Conservation (phyloP, 768 basidiomycete species). For the Pleurotus eryngii region DNA sequence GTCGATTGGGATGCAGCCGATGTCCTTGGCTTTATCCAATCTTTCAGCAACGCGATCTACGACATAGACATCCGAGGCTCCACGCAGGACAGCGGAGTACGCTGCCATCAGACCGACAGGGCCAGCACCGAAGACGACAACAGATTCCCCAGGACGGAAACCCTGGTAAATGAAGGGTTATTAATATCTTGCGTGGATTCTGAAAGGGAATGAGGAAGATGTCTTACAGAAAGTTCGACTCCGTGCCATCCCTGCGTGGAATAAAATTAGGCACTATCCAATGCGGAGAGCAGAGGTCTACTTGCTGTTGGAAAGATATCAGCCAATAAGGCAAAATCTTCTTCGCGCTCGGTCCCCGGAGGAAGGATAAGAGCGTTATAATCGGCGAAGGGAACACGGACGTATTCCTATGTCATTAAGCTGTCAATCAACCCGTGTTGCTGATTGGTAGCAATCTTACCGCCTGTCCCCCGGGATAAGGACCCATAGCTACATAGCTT, state of each 20-base stretch:
- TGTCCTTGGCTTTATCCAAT: conserved; percentile 47
- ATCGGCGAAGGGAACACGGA: conserved; percentile 55
- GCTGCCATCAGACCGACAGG: conserved; percentile 58
- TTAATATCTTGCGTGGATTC: background rate
- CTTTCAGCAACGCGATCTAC: conserved; percentile 56
- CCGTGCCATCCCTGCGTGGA: conserved; percentile 46
- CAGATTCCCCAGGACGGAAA: conserved; percentile 48
- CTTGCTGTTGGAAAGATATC: conserved; percentile 55
- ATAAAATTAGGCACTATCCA: background rate
- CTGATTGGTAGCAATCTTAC: conserved; percentile 21
- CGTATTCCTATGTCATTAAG: conserved; percentile 38
- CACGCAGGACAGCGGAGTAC: conserved; percentile 49
- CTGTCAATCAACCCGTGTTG: background rate
- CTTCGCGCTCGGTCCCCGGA: conserved; percentile 49
- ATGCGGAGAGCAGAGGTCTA: background rate
- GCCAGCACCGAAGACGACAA: conserved; percentile 52
- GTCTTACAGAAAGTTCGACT: conserved; percentile 40
- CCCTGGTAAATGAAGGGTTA: conserved; percentile 23
- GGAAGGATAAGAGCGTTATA: conserved; percentile 53
- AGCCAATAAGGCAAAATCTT: conserved; percentile 51
- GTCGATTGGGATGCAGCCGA: conserved; percentile 49
- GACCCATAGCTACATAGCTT: conserved; percentile 57
- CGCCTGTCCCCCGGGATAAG: conserved; percentile 52
- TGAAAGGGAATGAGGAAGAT: background rate
- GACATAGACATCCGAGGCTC: conserved; percentile 51